Conservation (phyloP, 2,329 filamentous ascomycete species). For the Alternaria alternata region DNA sequence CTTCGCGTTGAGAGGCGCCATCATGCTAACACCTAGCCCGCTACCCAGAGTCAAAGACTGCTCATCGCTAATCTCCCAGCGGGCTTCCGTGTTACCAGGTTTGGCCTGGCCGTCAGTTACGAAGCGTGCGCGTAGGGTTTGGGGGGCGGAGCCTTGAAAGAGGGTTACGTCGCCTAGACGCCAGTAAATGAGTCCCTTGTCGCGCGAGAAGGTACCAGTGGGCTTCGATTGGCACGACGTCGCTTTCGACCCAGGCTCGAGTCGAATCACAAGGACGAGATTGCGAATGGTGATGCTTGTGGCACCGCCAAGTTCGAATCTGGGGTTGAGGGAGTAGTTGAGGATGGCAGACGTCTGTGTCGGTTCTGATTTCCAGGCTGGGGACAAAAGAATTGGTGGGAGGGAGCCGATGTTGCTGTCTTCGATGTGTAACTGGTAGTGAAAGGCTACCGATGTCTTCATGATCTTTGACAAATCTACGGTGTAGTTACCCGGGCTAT, state of each 20-base stretch:
- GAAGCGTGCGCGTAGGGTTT: slow-evolving; percentile 86
- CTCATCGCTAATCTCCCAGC: slow-evolving; percentile 74
- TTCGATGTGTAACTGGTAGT: slow-evolving; percentile 85
- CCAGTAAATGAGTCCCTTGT: slow-evolving; percentile 82
- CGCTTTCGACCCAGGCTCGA: slow-evolving; percentile 70
- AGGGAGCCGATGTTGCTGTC: slow-evolving; percentile 61
- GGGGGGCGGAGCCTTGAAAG: slow-evolving; percentile 63
- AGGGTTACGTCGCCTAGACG: slow-evolving; percentile 76
- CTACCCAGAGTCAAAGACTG: slow-evolving; percentile 61
- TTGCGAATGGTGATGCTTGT: slow-evolving; percentile 72
- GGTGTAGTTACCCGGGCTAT: slow-evolving; percentile 79
- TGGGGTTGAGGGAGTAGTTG: slow-evolving; percentile 83
- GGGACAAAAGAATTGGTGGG: slow-evolving; percentile 76
- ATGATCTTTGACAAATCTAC: slow-evolving; percentile 76
- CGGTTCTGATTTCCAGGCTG: slow-evolving; percentile 83
- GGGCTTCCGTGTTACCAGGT: slow-evolving; percentile 80
- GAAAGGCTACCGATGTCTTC: slow-evolving; percentile 83
- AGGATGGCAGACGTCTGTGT: slow-evolving; percentile 87
- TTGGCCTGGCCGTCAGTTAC: slow-evolving; percentile 74
- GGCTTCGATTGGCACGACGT: slow-evolving; percentile 79
- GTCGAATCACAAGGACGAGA: slow-evolving; percentile 74
- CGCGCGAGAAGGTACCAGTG: slow-evolving; percentile 78
- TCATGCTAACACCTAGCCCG: slow-evolving; percentile 66
- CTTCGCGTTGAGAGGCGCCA: slow-evolving; percentile 50
- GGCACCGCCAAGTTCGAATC: slow-evolving; percentile 57